A percentile compares a stretch with the other conserved stretches of the same genome.
These are phyloP conservation scores for Boletus huronensis DNA, from an alignment of 768 basidiomycete genomes.

Conservation along the genomic window DNA sequence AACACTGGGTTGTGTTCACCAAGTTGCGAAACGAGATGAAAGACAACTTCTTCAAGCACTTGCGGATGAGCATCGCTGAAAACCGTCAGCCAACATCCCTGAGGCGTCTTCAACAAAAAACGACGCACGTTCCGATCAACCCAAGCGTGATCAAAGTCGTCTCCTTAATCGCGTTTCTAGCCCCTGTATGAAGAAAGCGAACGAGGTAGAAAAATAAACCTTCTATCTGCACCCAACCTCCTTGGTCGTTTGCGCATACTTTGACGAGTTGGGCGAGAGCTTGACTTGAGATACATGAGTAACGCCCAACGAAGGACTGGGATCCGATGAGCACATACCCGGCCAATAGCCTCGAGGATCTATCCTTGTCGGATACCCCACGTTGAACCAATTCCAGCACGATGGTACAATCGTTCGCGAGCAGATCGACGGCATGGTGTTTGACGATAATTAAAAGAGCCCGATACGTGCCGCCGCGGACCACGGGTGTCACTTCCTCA, in stretches of 20 bases:
- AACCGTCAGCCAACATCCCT: conserved; percentile 4
- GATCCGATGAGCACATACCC: conserved; percentile 46
- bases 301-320: neutral
- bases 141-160: conserved; percentile 62
- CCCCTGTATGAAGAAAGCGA: conserved; percentile 41
- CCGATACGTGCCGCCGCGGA: conserved; percentile 43
- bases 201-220: conserved; percentile 45
- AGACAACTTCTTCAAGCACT: conserved; percentile 56
- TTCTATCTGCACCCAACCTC: conserved; percentile 36
- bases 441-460: conserved; percentile 41
- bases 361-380: conserved; percentile 52
- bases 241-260: conserved; percentile 36
- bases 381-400: conserved; percentile 39
- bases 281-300: conserved; percentile 31
- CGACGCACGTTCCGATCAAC: conserved; percentile 43
- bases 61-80: conserved; percentile 43
- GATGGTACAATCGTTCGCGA: conserved; percentile 30
- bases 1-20: conserved; percentile 66
- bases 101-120: neutral
- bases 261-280: conserved; percentile 47
- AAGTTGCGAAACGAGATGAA: conserved; percentile 62
- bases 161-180: conserved; percentile 52
- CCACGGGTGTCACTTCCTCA: conserved; percentile 43
- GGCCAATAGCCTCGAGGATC: conserved; percentile 60
- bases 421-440: conserved; percentile 36